These are phyloP conservation scores for Aspergillus haitiensis DNA, from an alignment of 495 filamentous ascomycete genomes.

Conservation along the genomic window DNA sequence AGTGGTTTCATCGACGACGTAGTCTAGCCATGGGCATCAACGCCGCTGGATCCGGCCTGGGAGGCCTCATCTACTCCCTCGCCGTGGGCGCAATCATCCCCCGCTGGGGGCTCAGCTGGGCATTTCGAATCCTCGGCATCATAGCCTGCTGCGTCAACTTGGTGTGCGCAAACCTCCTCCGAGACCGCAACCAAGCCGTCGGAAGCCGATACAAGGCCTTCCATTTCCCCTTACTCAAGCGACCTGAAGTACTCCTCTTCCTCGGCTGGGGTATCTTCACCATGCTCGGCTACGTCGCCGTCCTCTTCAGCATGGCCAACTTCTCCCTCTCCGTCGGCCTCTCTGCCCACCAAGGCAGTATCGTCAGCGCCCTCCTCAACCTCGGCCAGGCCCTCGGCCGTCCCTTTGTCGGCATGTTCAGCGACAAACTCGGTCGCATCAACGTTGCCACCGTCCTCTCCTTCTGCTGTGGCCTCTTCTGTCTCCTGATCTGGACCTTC, in stretches of 20 bases:
- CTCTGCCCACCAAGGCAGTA: slow-evolving; percentile 62
- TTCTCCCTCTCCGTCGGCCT: slow-evolving; percentile 70
- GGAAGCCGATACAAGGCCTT: slow-evolving; percentile 63
- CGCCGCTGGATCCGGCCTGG: slow-evolving; percentile 71
- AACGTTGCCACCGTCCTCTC: slow-evolving; percentile 69
- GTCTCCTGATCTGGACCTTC: slow-evolving; percentile 73
- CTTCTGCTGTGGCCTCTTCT: slow-evolving; percentile 62
- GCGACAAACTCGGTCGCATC: slow-evolving; percentile 69
- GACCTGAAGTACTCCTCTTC: slow-evolving; percentile 62
- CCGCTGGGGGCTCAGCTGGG: slow-evolving; percentile 63
- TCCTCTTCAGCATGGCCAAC: slow-evolving; percentile 75
- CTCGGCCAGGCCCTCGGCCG: slow-evolving; percentile 68
- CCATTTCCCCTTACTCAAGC: slow-evolving; percentile 59
- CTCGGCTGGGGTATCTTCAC: slow-evolving; percentile 68
- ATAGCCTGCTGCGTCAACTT: slow-evolving; percentile 64
- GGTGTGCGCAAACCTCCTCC: slow-evolving; percentile 59
- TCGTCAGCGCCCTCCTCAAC: slow-evolving; percentile 72
- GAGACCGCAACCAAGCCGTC: slow-evolving; percentile 69
- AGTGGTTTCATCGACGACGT: slow-evolving; percentile 74
- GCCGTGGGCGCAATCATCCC: slow-evolving; percentile 57
- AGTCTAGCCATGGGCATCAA: slow-evolving; percentile 74
- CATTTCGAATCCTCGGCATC: slow-evolving; percentile 71
- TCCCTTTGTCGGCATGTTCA: slow-evolving; percentile 70
- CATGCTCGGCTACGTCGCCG: slow-evolving; percentile 72
- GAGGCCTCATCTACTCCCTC: slow-evolving; percentile 63